These are phyloP conservation scores for Geotrichum histeridarum DNA, from an alignment of 1,139 yeast genomes.

Conservation along the genomic window DNA sequence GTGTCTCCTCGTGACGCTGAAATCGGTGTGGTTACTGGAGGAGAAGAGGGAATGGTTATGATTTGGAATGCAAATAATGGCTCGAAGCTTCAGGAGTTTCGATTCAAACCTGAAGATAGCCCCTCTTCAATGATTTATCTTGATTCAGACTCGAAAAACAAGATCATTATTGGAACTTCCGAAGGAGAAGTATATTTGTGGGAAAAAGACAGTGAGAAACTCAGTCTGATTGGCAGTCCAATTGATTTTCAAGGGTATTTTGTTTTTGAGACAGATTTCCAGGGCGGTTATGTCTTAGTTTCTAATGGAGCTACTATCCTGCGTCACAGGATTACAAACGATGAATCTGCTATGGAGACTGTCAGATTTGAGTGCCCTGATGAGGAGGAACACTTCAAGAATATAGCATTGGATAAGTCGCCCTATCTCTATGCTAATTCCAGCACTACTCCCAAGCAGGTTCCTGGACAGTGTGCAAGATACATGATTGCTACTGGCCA, in stretches of 20 bases:
- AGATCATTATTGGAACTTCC: conserved; percentile 22
- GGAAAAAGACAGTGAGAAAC: conserved; percentile 3
- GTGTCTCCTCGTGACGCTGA: conserved; percentile 26
- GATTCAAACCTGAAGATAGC: conserved; percentile 14
- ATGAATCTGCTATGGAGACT: not conserved
- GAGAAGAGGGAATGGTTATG: conserved; percentile 29
- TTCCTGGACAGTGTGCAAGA: conserved; percentile 16
- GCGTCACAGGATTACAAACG: conserved; percentile 8
- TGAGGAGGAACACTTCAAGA: conserved; percentile 12
- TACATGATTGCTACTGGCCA: conserved; percentile 30
- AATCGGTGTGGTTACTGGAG: conserved; percentile 28
- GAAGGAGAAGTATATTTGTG: conserved; percentile 12
- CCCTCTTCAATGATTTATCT: conserved; percentile 23
- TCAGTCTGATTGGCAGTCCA: conserved; percentile 6
- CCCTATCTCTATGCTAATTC: conserved; percentile 11
- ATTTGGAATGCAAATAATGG: conserved; percentile 28
- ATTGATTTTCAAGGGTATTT: not conserved
- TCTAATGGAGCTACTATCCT: conserved; percentile 12
- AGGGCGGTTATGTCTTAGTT: conserved; percentile 24
- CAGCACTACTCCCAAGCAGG: conserved; percentile 11
- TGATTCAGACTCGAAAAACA: conserved; percentile 26
- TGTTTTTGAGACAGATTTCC: conserved; percentile 26
- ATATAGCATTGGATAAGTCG: conserved; percentile 21
- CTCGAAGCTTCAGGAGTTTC: conserved; percentile 15
- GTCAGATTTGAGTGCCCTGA: not conserved